These are phyloP conservation scores for Quercus berberidifolia DNA, from an alignment of 306 rosid species.

Conservation along the genomic window DNA sequence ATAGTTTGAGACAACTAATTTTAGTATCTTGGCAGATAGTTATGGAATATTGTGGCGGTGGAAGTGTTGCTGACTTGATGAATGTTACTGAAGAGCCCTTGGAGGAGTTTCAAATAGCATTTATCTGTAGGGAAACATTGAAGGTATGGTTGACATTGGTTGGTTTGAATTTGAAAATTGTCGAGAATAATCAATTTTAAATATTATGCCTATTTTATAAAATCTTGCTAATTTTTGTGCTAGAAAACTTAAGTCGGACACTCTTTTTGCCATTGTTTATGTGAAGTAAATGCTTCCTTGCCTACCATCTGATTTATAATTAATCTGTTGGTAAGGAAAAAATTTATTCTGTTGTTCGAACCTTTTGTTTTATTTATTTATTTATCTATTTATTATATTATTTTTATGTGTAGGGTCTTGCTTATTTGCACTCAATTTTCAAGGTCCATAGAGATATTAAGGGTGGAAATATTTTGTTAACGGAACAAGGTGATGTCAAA, in stretches of 20 bases:
- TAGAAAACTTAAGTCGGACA: background rate
- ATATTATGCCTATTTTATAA: too few relatives aligned
- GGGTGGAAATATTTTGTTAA: constrained; percentile 95
- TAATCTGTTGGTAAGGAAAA: background rate
- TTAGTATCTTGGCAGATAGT: constrained; percentile 74
- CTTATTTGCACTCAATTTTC: constrained; percentile 90
- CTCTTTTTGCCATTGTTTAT: background rate
- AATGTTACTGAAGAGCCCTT: constrained; percentile 73
- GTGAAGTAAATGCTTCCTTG: background rate
- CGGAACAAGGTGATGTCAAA: constrained; percentile 99
- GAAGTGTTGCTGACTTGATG: constrained; percentile 97
- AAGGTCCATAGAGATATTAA: constrained; percentile 98
- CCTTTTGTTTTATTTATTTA: too few relatives aligned
- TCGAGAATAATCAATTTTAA: background rate
- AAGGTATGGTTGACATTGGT: constrained; percentile 49
- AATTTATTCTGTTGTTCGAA: background rate
- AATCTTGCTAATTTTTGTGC: too few relatives aligned
- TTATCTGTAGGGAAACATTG: constrained; percentile 85
- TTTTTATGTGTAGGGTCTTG: constrained; percentile 67
- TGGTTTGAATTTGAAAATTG: background rate
- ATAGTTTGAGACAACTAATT: constrained; percentile 25
- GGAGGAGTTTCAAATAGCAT: constrained; percentile 96
- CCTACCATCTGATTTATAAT: background rate
- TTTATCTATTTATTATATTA: background rate
- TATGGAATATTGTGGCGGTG: constrained; percentile 99